Evolutionary conservation across 169 alveolate genomes (phyloP), one percentile per base, ranked within the genome.

Genomic region (Eimeria tenella): DNA sequence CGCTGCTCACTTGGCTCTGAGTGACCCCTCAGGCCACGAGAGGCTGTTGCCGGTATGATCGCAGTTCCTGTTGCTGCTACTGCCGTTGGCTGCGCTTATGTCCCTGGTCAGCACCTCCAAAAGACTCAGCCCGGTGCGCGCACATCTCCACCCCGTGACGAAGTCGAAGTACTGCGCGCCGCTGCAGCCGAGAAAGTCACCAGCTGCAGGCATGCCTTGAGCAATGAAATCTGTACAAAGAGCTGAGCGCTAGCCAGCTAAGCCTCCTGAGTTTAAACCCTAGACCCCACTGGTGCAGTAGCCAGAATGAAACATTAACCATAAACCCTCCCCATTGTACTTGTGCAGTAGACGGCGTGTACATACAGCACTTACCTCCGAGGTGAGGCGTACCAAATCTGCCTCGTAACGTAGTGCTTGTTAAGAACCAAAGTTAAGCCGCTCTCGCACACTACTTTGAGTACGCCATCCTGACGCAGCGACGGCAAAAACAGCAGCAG

Each of bases 301-400:
- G 82, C 53, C 42, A 71, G 42, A n/a, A n/a, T 63, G 21, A 63
- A 63, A n/a, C 73, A 4, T 25, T 63, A 5, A 63, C 42, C 42
- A 31, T 31, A 31, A 31, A 31, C 0, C 2, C 42, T 31, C 42
- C 42, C 42, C 42, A 31, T 31, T 25, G 53, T n/a, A 21, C 56
- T 55, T 10, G 3, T 58, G 2, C 11, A 58, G 68, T 10, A 58
- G 68, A 58, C 19, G 19, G 68, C 68, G 21, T 11, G 68, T 11
- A 17, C 68, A 11, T 10, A 11, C 68, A 17, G 31, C 17, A 10
- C 93, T 50, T 68, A 87, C 93, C 93, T 87, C 55, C 31, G n/a
- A 5, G 93, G 93, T 21, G 93, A 87, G 23, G 93, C 93, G 52
- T 87, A 87, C 93, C 93, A 87, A 17, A 87, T 75, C 25, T 75